Evolutionary conservation across 108 stramenopile genomes (phyloP).

Genomic region (Nitzschia sp.): DNA sequence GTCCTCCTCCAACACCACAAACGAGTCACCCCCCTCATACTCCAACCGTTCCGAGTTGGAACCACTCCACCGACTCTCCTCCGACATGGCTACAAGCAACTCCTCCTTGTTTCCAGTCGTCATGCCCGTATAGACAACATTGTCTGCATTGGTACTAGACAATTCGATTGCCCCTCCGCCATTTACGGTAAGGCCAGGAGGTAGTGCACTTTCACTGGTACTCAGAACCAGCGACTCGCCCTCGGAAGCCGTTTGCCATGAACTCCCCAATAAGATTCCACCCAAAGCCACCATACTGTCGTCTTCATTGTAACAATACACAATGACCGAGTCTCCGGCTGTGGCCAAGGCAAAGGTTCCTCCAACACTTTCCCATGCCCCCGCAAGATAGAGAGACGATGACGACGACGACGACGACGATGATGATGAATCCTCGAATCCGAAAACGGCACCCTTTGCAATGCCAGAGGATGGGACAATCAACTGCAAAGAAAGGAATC

Average conservation of each 20-base stretch:
- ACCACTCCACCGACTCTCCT: slow-evolving; percentile 29
- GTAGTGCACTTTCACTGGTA: slow-evolving; percentile 16
- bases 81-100: background rate
- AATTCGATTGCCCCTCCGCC: slow-evolving; percentile 7
- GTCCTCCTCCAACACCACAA: background rate
- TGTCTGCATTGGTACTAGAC: slow-evolving; percentile 8
- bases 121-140: slow-evolving; percentile 30
- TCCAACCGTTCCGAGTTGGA: slow-evolving; percentile 13
- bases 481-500: background rate
- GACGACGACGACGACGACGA: background rate
- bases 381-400: slow-evolving; percentile 4
- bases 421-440: slow-evolving; percentile 4
- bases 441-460: slow-evolving; percentile 34
- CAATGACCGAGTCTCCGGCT: slow-evolving; percentile 27
- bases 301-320: slow-evolving; percentile 6
- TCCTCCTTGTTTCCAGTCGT: slow-evolving; percentile 10
- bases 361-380: slow-evolving; percentile 14
- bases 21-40: background rate
- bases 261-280: slow-evolving; percentile 1
- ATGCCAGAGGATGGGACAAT: background rate
- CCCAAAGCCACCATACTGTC: background rate
- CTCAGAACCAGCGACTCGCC: background rate
- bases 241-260: background rate
- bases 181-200: slow-evolving; percentile 9
- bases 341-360: slow-evolving; percentile 25